Evolutionary conservation across 352 stramenopile species (phyloP), one percentile per base, ranked within the genome.

Genomic region (Phytophthora citrophthora): DNA sequence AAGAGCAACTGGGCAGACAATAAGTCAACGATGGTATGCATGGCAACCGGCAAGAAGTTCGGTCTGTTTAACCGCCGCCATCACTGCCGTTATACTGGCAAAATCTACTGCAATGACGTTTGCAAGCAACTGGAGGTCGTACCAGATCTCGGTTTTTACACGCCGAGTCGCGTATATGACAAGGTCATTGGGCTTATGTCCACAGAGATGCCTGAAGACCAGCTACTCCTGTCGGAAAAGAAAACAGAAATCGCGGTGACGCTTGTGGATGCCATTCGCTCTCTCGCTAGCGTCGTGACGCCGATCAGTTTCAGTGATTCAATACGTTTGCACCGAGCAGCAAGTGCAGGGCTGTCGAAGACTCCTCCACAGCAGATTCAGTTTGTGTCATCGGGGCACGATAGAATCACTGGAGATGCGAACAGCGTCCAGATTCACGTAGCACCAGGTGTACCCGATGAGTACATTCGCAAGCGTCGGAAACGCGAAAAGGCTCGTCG

Each of bases 11-110:
- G 88, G 88, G 64, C 84, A 27, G 88, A 95, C 47, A 93, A 96
- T 61, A 94, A 93, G 58, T 73, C 72, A 11, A 86, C 84, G n/a
- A 79, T 92, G 68, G 74, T 89, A 27, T 97, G 90, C 57, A 94
- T 94, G 79, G 74, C 76, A 9, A 96, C 89, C 23, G 83, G 88
- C 20, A 90, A 88, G 55, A 95, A 96, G 54, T 97, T 97, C 68
- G 83, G 83, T 3, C 60, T 97, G 12, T 96, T 96, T 31, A 91
- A 90, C 50, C 84, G 89, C 3, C 84, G 90, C 11, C 90, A 97
- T 57, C 90, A 97, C 54, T 97, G 90, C 40, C 82, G 90, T 0
- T 91, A 92, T 61, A 91, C 82, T 27, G 89, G 89, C 12, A 93
- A 91, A 54, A 89, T 96, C 24, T 97, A 95, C 67, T 89, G 83